A percentile compares a stretch with the other conserved stretches of the same genome.
These are phyloP conservation scores for Kwoniella sp. DNA, from an alignment of 768 basidiomycete genomes.

Conservation along the genomic window DNA sequence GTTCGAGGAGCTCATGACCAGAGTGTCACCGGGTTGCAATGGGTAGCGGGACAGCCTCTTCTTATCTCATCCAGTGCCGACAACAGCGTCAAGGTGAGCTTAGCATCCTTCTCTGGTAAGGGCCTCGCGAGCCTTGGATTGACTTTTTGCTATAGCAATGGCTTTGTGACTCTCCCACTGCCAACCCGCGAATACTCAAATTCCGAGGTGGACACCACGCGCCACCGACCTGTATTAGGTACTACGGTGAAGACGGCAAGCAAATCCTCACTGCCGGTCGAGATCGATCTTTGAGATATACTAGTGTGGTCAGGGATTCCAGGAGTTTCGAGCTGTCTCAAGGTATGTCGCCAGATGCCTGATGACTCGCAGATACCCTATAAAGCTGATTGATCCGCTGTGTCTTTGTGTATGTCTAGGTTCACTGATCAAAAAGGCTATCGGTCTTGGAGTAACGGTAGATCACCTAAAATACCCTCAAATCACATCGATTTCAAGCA, in stretches of 20 bases:
- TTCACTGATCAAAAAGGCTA: constrained; percentile 78
- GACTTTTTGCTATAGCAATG: constrained; percentile 73
- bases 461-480: constrained; percentile 82
- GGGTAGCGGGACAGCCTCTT: constrained; percentile 90
- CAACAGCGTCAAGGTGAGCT: constrained; percentile 84
- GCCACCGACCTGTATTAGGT: constrained; percentile 87
- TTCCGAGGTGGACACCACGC: constrained; percentile 87
- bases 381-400: too few species aligned
- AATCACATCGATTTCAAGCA: constrained; percentile 75
- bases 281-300: constrained; percentile 85
- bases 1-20: constrained; percentile 87
- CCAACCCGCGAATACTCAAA: constrained; percentile 83
- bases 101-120: too few species aligned
- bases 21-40: constrained; percentile 76
- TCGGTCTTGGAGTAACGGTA: constrained; percentile 72
- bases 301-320: constrained; percentile 91
- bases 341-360: too few species aligned
- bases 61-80: constrained; percentile 88
- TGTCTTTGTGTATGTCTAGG: too few species aligned
- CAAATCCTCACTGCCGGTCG: constrained; percentile 77
- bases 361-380: too few species aligned
- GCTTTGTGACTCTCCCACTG: constrained; percentile 88
- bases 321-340: constrained; percentile 92
- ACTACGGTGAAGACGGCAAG: constrained; percentile 97
- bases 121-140: constrained; percentile 3